Evolutionary conservation across 768 basidiomycete genomes (phyloP).

Genomic region (Leccinum uliginosum): DNA sequence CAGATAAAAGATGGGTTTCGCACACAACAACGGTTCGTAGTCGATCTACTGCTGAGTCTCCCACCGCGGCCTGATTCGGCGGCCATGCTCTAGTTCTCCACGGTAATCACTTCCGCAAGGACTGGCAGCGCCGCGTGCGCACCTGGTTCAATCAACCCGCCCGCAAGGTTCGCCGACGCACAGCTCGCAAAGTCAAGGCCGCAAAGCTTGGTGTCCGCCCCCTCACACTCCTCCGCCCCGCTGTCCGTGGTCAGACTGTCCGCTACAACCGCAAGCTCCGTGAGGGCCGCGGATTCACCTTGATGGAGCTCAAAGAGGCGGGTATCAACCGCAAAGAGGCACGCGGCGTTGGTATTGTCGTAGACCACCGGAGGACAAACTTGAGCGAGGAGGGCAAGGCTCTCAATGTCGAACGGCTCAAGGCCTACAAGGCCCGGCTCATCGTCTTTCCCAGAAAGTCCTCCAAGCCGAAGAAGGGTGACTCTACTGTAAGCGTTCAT

Average conservation of each 20-base stretch:
- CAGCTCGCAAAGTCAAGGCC: conserved; percentile 88
- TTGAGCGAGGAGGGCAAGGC: conserved; percentile 95
- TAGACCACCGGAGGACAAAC: conserved; percentile 96
- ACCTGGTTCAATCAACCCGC: conserved; percentile 99
- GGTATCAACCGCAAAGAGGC: conserved; percentile 94
- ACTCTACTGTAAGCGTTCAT: conserved; percentile 67
- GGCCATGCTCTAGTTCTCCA: conserved; percentile 61
- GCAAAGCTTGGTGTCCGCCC: conserved; percentile 89
- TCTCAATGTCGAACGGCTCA: conserved; percentile 89
- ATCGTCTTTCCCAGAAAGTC: conserved; percentile 97
- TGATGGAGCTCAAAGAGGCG: conserved; percentile 92
- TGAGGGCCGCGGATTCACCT: conserved; percentile 94
- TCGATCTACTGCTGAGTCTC: conserved; percentile 25
- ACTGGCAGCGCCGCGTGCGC: conserved; percentile 95
- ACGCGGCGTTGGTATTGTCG: conserved; percentile 86
- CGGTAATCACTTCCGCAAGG: conserved; percentile 96
- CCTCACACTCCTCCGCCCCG: conserved; percentile 87
- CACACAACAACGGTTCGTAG: conserved; percentile 32
- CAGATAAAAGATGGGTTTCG: conserved; percentile 36
- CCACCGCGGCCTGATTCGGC: conserved; percentile 7
- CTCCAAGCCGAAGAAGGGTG: conserved; percentile 93
- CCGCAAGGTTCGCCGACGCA: conserved; percentile 92
- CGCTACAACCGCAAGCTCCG: conserved; percentile 98
- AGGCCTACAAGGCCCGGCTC: conserved; percentile 88
- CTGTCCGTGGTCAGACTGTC: conserved; percentile 92